Evolutionary conservation across 1,284 basidiomycete genomes (phyloP), one percentile per base, ranked within the genome.

Genomic region (Apiotrichum siamense): DNA sequence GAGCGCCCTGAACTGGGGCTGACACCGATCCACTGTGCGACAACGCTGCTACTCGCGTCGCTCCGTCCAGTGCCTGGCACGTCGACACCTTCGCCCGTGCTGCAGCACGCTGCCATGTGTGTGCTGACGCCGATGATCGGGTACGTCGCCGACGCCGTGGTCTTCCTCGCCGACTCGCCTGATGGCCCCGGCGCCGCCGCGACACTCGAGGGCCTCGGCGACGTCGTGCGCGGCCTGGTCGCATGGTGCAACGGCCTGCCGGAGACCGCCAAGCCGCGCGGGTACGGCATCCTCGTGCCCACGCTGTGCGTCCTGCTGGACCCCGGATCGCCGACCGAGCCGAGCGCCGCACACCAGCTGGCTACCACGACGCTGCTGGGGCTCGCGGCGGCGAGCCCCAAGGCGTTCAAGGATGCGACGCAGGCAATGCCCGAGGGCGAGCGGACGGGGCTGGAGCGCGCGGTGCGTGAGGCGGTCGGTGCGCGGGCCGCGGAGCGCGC

Each of bases 21-120:
- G n/a, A 89, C 88, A 4, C 89, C 91, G 3, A 82, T 87, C 1
- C 89, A 97, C 62, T 96, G 93, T 64, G 81, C 86, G 0, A 86
- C 86, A 60, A 91, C 90, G 0, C 74, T 94, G 29, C 78, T 93
- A 33, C 72, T 81, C 9, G 83, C 43, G 80, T 83, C 65, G 63
- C 57, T 67, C 25, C 61, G 65, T 7, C 41, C 52, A 4, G 47
- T 59, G 11, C 60, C 63, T 1, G 50, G 51, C 2, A 31, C 39
- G 3, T 50, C 62, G 2, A 46, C 53, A 6, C 62, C 66, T 18
- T 69, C 66, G 4, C 65, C 79, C 0, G 73, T 85, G n/a, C 78
- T 94, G 23, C 82, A 83, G 35, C 81, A 85, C 56, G 88, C 85
- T 58, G 79, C 83, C 6, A 80, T 82, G 47, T 77, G 87, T 46